A percentile compares a stretch with the other conserved stretches of the same genome.
Conservation (phyloP, 371 early-diverging fungal species). For the Mucor racemosus region DNA sequence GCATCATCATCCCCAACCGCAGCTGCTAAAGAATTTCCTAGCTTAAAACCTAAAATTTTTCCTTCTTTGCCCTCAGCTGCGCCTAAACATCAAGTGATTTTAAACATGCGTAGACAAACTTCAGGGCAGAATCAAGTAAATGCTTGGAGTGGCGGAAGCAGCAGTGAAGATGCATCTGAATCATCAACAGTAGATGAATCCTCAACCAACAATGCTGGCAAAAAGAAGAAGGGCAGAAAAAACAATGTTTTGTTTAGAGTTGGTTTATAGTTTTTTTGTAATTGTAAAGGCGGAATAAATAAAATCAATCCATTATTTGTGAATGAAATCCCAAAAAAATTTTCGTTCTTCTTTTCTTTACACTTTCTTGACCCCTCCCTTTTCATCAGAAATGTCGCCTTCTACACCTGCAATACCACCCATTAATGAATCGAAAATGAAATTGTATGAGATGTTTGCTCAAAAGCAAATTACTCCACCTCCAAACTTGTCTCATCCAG, state of each 20-base stretch:
- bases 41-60: slow-evolving; percentile 27
- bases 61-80: slow-evolving; percentile 54
- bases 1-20: not conserved
- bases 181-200: slow-evolving; percentile 12
- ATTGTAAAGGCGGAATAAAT: not conserved
- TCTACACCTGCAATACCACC: slow-evolving; percentile 20
- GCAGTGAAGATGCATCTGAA: slow-evolving; percentile 10
- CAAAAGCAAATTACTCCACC: slow-evolving; percentile 30
- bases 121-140: slow-evolving; percentile 24
- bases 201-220: slow-evolving; percentile 10
- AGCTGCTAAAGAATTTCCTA: slow-evolving; percentile 28
- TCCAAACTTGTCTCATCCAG: slow-evolving; percentile 22
- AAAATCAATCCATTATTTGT: not conserved
- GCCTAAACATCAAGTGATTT: slow-evolving; percentile 35
- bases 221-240: slow-evolving; percentile 62
- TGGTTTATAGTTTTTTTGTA: slow-evolving; percentile 53
- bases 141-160: slow-evolving; percentile 28
- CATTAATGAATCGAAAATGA: slow-evolving; percentile 26
- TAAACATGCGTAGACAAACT: slow-evolving; percentile 37
- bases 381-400: slow-evolving; percentile 11
- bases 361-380: no score
- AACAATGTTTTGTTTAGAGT: slow-evolving; percentile 65
- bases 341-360: not conserved
- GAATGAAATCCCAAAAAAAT: not conserved
- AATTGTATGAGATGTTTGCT: slow-evolving; percentile 37